phyloP scores from a whole-genome alignment of 2,329 filamentous ascomycete genomes.

The Pestalotiopsis sp. region DNA sequence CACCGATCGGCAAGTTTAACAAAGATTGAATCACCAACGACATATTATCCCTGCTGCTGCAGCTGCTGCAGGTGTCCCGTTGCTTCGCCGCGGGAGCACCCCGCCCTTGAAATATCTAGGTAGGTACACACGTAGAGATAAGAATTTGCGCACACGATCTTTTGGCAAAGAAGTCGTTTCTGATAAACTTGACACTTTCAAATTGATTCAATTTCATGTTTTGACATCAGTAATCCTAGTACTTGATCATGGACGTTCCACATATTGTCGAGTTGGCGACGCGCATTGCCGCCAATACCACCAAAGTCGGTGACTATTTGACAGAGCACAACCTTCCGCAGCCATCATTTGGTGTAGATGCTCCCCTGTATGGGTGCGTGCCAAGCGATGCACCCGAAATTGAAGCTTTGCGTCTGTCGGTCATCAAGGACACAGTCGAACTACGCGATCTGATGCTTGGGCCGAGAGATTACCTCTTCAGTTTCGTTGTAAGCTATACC shows the following conservation, averaged over 20 bases:
- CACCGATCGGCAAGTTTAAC: too few species aligned
- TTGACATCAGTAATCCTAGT: too few species aligned
- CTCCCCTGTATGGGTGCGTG: conserved; percentile 13
- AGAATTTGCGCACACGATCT: too few species aligned
- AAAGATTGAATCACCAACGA: too few species aligned
- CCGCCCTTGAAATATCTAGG: too few species aligned
- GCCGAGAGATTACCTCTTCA: conserved; percentile 21
- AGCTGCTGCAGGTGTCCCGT: too few species aligned
- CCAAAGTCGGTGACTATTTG: conserved; percentile 22
- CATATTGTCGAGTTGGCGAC: background rate
- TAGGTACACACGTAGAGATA: too few species aligned
- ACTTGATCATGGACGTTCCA: background rate
- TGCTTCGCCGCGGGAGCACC: too few species aligned
- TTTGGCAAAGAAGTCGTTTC: too few species aligned
- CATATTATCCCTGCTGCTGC: too few species aligned
- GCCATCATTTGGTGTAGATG: conserved; percentile 22
- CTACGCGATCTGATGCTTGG: conserved; percentile 22
- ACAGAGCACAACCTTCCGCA: conserved; percentile 17
- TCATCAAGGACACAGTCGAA: conserved; percentile 21
- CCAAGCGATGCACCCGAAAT: conserved; percentile 14
- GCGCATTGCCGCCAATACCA: conserved; percentile 22
- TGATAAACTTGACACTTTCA: too few species aligned
- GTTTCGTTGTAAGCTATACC: conserved; percentile 9
- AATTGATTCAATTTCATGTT: too few species aligned
- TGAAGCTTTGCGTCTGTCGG: conserved; percentile 14